Evolutionary conservation across 768 basidiomycete species (phyloP), one percentile per base, ranked within the genome.

Genomic region (Boletus vermiculosoides): DNA sequence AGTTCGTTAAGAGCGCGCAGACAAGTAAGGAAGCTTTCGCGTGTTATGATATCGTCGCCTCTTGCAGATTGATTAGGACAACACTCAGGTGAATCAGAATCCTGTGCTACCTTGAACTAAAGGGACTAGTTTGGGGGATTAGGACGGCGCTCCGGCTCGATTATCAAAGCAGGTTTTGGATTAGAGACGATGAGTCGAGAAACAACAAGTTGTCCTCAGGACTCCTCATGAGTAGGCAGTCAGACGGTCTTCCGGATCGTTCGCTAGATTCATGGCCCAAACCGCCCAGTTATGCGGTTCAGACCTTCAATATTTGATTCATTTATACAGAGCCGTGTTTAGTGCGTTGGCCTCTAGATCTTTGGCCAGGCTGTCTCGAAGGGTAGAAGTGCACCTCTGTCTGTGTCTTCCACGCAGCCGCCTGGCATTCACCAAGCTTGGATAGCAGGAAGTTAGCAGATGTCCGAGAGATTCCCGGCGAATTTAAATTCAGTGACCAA

Each of bases 401-500:
- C 69, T 71, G 55, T 11, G 67, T 66, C 45, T 23, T 61, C 71
- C 69, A 71, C 4, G 69, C 70, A 0, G 62, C 67, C 5, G 63
- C 62, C 46, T 72, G 67, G 50, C 70, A 71, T 50, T 60, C 22
- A 71, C 71, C 42, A 71, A 47, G 33, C 66, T 67, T 59, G 37
- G 28, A 8, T 33, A 10, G 28, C 15, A 45, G 34, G 6, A 15
- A 41, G 25, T 53, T 3, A 51, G 47, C 31, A 22, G 12, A 39
- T 30, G 55, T 22, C n/a, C n/a, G 28, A 30, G 3, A 33, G 4
- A 45, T 37, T 42, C 31, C 16, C 9, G 36, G 53, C 1, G 25
- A 28, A n/a, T 25, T 15, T 6, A 31, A n/a, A n/a, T n/a, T n/a
- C n/a, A n/a, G n/a, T 12, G 49, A 58, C 66, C 23, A 30, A 64